These are phyloP conservation scores for Sphaerostilbella broomeana DNA, from an alignment of 2,329 filamentous ascomycete species.

Conservation along the genomic window DNA sequence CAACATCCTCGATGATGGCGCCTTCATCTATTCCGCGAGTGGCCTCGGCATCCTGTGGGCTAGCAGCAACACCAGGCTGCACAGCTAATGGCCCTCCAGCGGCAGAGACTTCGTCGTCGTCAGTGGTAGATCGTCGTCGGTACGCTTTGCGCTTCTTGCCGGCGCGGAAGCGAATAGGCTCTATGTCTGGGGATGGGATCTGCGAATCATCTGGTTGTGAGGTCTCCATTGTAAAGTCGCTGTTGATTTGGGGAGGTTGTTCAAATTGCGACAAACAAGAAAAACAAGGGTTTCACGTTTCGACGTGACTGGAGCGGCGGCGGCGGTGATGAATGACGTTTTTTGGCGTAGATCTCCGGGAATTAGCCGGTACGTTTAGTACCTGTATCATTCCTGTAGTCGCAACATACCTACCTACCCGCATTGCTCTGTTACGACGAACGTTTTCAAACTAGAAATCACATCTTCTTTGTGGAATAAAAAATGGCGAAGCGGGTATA, in stretches of 20 bases:
- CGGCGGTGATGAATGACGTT: conserved; percentile 12
- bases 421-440: too few species aligned
- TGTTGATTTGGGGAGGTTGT: background rate
- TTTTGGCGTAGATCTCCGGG: conserved; percentile 2
- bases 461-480: too few species aligned
- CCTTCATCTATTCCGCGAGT: conserved; percentile 20
- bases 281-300: background rate
- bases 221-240: conserved; percentile 17
- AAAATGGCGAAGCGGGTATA: conserved; percentile 31
- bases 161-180: conserved; percentile 46
- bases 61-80: conserved; percentile 3
- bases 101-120: background rate
- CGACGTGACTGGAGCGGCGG: background rate
- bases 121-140: conserved; percentile 38
- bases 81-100: background rate
- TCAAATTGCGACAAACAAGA: background rate
- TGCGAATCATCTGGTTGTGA: conserved; percentile 18
- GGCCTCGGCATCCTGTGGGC: background rate
- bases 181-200: conserved; percentile 10
- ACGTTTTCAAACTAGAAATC: too few species aligned
- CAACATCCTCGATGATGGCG: conserved; percentile 6
- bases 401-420: too few species aligned
- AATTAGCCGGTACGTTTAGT: conserved; percentile 11
- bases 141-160: conserved; percentile 56
- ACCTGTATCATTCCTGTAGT: too few species aligned